Base-by-base conservation (phyloP, 1,284 basidiomycete genomes). In the Trichosporon coremiiforme region DNA sequence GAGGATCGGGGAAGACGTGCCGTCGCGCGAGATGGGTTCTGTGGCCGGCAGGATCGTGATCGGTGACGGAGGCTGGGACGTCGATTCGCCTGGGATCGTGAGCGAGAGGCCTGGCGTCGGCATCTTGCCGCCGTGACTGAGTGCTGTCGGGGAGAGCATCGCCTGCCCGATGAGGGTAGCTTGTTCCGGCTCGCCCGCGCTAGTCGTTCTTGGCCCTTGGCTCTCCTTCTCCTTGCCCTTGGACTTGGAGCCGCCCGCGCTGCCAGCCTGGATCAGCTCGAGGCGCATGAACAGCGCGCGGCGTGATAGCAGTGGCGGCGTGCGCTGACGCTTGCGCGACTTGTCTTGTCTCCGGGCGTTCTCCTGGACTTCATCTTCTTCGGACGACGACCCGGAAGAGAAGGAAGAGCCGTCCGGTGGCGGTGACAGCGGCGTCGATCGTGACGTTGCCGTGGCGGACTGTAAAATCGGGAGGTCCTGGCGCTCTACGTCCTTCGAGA, bases 401-500 rank as follows among this genome's bases (percentile, higher is more conserved):
- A 68, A 72, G 2, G 71, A 64, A 10, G 67, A 66, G 25, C 67
- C 67, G 4, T 66, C 68, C 0, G 38, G 38, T 0, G 68, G 69
- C 1, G 73, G 73, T 9, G 69, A 66, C 10, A 79, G 72, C 15
- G 76, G 77, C 2, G 78, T 77, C 8, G 75, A 75, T 1, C 66
- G 47, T 4, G 68, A 67, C 8, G 75, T 73, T 9, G 38, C 45
- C 10, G 75, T 74, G 15, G 71, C 68, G 4, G 68, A 65, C 31
- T 75, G 72, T 68, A 82, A 77, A 64, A 82, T 78, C 6, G 79
- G 68, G 13, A 79, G 66, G 35, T 81, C 77, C 22, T 78, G 75
- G 15, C 78, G 75, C 47, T 77, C 74, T n/a, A 80, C 71, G 66
- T 83, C 81, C 53, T 77, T 78, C 12, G 77, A 70, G n/a, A 83